Conservation (phyloP, 2,329 filamentous ascomycete genomes). For the Catunica adiposa region DNA sequence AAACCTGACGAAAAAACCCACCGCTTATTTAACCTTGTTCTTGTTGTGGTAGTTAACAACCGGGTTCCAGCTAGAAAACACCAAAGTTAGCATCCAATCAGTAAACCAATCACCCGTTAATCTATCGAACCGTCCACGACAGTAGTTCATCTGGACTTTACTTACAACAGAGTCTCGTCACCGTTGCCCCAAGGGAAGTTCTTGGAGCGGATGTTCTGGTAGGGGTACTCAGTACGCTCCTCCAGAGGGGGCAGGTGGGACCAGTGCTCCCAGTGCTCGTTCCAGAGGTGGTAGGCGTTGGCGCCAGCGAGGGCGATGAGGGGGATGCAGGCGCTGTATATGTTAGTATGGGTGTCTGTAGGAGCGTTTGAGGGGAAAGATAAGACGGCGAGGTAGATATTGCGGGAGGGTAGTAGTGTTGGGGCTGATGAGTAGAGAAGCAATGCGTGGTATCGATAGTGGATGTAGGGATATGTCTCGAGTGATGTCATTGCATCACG, state of each 20-base stretch:
- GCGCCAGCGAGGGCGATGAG: conserved; percentile 50
- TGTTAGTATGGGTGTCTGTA: neutral
- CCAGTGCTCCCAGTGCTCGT: conserved; percentile 95
- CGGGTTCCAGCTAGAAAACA: conserved; percentile 65
- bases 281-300: conserved; percentile 87
- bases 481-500: too few relatives aligned
- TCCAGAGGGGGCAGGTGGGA: conserved; percentile 69
- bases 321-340: conserved; percentile 54
- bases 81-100: neutral
- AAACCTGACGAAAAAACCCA: neutral
- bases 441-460: too few relatives aligned
- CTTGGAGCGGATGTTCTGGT: conserved; percentile 95
- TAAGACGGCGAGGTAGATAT: neutral
- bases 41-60: conserved; percentile 95
- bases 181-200: conserved; percentile 92
- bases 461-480: too few relatives aligned
- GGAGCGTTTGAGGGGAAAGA: too few relatives aligned
- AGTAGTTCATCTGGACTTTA: too few relatives aligned
- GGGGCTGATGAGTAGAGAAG: too few relatives aligned
- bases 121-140: too few relatives aligned
- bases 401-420: too few relatives aligned
- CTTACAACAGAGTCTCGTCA: conserved; percentile 71
- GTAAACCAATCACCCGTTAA: too few relatives aligned
- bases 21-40: conserved; percentile 41
- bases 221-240: conserved; percentile 84